Percentiles rank a stretch among this genome's conserved stretches.
Evolutionary conservation across 257 asterid species (phyloP).

Genomic region (Misopates orontium): DNA sequence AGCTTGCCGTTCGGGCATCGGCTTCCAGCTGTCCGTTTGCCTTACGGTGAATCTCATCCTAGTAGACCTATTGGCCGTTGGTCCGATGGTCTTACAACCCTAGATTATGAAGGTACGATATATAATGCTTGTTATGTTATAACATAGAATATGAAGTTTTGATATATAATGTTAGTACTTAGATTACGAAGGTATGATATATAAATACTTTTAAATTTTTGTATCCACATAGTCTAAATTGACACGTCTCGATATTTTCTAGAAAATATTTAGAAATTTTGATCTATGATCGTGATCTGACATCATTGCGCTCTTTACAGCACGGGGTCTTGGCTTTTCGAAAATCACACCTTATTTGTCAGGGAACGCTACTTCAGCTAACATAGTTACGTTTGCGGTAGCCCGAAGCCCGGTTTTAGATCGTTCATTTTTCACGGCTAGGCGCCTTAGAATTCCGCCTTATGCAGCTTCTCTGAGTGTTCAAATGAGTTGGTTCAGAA

Average conservation of each 20-base stretch:
- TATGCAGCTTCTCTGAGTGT: neutral
- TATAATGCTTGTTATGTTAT: no score
- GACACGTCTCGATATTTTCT: no score
- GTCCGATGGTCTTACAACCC: neutral
- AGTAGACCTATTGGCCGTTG: conserved; percentile 6
- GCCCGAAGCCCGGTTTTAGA: conserved; percentile 9
- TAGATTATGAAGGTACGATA: neutral
- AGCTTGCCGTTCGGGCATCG: neutral
- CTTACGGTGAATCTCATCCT: neutral
- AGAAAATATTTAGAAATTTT: no score
- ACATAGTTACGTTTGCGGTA: neutral
- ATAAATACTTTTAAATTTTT: no score
- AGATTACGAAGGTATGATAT: neutral
- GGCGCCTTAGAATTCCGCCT: neutral
- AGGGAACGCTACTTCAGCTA: neutral
- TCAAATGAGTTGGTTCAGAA: conserved; percentile 4
- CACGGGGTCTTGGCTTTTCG: neutral
- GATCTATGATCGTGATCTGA: neutral
- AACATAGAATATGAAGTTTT: neutral
- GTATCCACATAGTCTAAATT: neutral
- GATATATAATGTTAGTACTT: no score
- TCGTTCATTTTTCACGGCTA: neutral
- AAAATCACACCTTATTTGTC: neutral
- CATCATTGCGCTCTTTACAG: neutral
- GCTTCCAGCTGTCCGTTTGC: neutral